phyloP scores from a whole-genome alignment of 2,329 filamentous ascomycete genomes.

The Aureobasidium sp. region DNA sequence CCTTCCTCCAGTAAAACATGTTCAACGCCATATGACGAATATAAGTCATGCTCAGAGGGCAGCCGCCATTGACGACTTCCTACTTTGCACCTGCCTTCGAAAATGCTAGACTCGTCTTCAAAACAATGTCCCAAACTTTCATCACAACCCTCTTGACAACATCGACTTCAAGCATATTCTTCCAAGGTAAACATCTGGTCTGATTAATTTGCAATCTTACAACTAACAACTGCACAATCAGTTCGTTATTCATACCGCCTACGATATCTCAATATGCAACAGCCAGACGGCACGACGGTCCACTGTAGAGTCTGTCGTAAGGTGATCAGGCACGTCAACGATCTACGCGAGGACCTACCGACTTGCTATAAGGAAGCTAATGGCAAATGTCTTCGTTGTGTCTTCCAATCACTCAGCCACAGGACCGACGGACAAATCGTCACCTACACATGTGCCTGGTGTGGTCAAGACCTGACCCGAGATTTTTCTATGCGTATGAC shows the following conservation, averaged over 20 bases:
- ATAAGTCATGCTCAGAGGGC: neutral
- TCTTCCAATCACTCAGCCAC: no score
- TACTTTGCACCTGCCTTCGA: neutral
- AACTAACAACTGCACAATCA: neutral
- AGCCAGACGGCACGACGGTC: neutral
- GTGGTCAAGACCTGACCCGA: no score
- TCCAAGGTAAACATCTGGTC: neutral
- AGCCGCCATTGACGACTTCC: neutral
- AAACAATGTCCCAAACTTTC: neutral
- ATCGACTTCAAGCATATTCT: neutral
- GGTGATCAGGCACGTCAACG: neutral
- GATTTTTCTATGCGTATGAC: no score
- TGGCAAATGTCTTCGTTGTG: no score
- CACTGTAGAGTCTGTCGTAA: neutral
- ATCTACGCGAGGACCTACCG: neutral
- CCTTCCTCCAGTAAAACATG: no score
- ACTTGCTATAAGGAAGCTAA: neutral
- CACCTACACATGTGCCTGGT: no score
- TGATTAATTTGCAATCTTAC: neutral
- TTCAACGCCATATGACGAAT: neutral
- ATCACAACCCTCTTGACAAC: neutral
- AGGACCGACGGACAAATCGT: no score
- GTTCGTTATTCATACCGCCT: neutral
- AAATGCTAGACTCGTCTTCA: neutral
- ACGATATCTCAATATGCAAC: neutral